Conservation (phyloP, 176 grass and related monocot genomes). For the Otatea glauca region DNA sequence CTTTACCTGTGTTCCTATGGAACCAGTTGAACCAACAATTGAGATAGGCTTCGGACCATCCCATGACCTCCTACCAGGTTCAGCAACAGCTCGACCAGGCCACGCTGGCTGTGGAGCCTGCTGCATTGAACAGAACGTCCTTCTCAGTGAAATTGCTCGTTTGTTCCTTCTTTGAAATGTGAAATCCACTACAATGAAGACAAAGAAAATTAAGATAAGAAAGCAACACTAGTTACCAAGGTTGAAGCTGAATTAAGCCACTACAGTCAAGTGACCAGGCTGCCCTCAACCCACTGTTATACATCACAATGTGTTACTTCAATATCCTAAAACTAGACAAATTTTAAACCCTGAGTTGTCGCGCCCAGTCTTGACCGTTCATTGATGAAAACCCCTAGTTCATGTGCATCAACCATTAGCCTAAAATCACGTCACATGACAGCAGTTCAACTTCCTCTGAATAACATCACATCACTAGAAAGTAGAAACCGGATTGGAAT, state of each 20-base stretch:
- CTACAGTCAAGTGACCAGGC: neutral
- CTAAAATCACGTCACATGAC: neutral
- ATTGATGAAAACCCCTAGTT: constrained; percentile 16
- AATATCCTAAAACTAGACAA: constrained; percentile 36
- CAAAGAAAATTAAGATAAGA: constrained; percentile 16
- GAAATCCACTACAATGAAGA: constrained; percentile 60
- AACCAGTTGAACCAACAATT: constrained; percentile 93
- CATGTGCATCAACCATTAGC: constrained; percentile 7
- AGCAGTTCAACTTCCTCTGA: neutral
- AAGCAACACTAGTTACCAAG: neutral
- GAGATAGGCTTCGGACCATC: constrained; percentile 90
- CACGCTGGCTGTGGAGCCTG: constrained; percentile 78
- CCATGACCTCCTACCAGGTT: constrained; percentile 65
- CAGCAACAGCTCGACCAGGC: constrained; percentile 80
- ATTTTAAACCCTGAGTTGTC: neutral
- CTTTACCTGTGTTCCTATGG: constrained; percentile 92
- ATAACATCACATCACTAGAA: constrained; percentile 43
- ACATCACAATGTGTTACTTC: neutral
- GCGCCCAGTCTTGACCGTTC: neutral
- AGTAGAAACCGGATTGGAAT: constrained; percentile 43
- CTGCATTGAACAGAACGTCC: constrained; percentile 67
- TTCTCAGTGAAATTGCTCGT: constrained; percentile 40
- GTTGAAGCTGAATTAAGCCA: neutral
- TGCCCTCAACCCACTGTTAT: neutral
- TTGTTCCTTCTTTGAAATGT: constrained; percentile 64